Evolutionary conservation across 2,329 filamentous ascomycete species (phyloP).

Genomic region (Immersiporthe knoxdaviesiana): DNA sequence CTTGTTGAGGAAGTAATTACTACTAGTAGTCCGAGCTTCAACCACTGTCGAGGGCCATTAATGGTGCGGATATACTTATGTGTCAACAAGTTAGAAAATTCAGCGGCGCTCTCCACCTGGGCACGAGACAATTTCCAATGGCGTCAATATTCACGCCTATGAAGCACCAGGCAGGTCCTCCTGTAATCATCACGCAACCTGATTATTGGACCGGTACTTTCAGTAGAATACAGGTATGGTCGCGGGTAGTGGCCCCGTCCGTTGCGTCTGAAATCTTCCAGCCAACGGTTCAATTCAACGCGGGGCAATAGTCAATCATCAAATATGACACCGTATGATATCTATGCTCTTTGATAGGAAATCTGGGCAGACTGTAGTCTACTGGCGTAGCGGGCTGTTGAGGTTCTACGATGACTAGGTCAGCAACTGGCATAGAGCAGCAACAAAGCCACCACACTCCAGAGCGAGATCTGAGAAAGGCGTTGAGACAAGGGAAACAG

Average conservation of each 20-base stretch:
- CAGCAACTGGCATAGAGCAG: background rate
- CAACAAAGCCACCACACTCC: background rate
- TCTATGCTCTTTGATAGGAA: background rate
- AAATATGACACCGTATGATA: background rate
- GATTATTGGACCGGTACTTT: background rate
- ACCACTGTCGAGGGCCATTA: background rate
- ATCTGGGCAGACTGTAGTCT: background rate
- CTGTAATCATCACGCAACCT: background rate
- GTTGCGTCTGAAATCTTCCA: background rate
- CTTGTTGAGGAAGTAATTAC: background rate
- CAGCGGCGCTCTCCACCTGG: background rate
- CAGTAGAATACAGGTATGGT: background rate
- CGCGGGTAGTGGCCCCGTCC: background rate
- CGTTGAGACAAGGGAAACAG: background rate
- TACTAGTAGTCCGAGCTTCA: background rate
- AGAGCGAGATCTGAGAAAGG: background rate
- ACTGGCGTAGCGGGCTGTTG: background rate
- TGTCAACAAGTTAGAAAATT: background rate
- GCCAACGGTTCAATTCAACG: background rate
- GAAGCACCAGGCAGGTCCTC: background rate
- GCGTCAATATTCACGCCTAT: background rate
- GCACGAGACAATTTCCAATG: accelerated
- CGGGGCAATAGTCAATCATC: background rate
- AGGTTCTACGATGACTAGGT: background rate
- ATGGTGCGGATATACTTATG: background rate